Percentiles rank a stretch among this genome's conserved stretches.
phyloP scores from a whole-genome alignment of 2,329 filamentous ascomycete species.

The Fusarium sp. region DNA sequence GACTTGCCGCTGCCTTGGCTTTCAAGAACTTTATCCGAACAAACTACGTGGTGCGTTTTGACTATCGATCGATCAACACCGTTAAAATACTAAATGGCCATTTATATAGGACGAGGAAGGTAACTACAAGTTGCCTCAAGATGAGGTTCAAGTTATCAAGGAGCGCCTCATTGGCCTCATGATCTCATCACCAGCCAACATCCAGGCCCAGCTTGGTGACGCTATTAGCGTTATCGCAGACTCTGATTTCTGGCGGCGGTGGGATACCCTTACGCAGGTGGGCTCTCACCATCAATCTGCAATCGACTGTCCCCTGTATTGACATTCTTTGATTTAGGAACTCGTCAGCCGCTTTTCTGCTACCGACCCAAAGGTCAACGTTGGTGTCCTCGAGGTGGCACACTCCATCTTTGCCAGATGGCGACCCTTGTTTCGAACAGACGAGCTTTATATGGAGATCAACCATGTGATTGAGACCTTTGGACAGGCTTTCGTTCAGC shows the following conservation, averaged over 20 bases:
- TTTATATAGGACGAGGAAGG: slow-evolving; percentile 84
- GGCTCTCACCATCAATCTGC: slow-evolving; percentile 42
- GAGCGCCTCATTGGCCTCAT: slow-evolving; percentile 95
- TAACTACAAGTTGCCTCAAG: slow-evolving; percentile 85
- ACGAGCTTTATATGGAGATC: slow-evolving; percentile 94
- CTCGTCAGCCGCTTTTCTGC: slow-evolving; percentile 88
- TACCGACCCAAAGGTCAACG: slow-evolving; percentile 86
- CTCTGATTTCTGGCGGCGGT: slow-evolving; percentile 95
- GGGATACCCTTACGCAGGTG: slow-evolving; percentile 94
- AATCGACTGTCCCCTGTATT: slow-evolving; percentile 3
- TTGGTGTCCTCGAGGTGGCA: slow-evolving; percentile 94
- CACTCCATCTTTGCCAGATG: slow-evolving; percentile 98
- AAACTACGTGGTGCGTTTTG: slow-evolving; percentile 81
- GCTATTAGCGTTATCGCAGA: slow-evolving; percentile 98
- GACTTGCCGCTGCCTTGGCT: slow-evolving; percentile 88
- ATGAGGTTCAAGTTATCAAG: slow-evolving; percentile 93
- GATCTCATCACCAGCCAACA: slow-evolving; percentile 87
- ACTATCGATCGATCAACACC: slow-evolving; percentile 15
- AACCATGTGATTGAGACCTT: slow-evolving; percentile 94
- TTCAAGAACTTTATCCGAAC: slow-evolving; percentile 99
- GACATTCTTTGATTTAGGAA: slow-evolving; percentile 66
- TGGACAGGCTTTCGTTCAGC: slow-evolving; percentile 82
- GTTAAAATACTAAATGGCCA: slow-evolving; percentile 38
- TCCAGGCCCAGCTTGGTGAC: slow-evolving; percentile 95
- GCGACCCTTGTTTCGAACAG: slow-evolving; percentile 92